phyloP scores from a whole-genome alignment of 2,329 filamentous ascomycete species.

The Colletotrichum sublineola region DNA sequence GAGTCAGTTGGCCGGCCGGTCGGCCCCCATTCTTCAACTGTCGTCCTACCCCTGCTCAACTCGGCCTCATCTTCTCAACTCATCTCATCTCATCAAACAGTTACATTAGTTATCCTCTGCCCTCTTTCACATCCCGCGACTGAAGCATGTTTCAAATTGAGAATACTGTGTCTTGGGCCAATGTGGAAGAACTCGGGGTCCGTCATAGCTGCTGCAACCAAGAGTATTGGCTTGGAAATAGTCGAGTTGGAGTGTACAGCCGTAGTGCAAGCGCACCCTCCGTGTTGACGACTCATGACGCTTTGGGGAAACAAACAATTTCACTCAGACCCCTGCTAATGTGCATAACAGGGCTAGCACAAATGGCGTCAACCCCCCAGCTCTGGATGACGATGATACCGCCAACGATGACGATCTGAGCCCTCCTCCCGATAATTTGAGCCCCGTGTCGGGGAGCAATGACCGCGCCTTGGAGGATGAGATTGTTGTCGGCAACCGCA shows the following conservation, averaged over 20 bases:
- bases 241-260: not conserved
- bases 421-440: slow-evolving; percentile 56
- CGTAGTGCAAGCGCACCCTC: not conserved
- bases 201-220: not conserved
- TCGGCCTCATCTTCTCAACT: not conserved
- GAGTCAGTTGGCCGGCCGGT: not conserved
- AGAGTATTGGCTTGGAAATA: not conserved
- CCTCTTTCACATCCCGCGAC: not conserved
- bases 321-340: not conserved
- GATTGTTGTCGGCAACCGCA: slow-evolving; percentile 64
- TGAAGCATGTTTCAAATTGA: not conserved
- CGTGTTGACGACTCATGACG: not conserved
- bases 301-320: not conserved
- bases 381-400: slow-evolving; percentile 51
- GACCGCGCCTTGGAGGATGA: slow-evolving; percentile 63
- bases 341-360: slow-evolving; percentile 42
- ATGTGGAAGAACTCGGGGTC: not conserved
- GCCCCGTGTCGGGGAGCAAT: slow-evolving; percentile 56
- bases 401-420: slow-evolving; percentile 60
- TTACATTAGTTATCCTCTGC: too few species aligned
- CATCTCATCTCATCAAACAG: not conserved
- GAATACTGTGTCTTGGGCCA: not conserved
- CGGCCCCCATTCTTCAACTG: not conserved
- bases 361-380: slow-evolving; percentile 43
- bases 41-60: slow-evolving; percentile 16